These are phyloP conservation scores for Neurospora crassa DNA, from an alignment of 2,329 filamentous ascomycete species.

Conservation along the genomic window DNA sequence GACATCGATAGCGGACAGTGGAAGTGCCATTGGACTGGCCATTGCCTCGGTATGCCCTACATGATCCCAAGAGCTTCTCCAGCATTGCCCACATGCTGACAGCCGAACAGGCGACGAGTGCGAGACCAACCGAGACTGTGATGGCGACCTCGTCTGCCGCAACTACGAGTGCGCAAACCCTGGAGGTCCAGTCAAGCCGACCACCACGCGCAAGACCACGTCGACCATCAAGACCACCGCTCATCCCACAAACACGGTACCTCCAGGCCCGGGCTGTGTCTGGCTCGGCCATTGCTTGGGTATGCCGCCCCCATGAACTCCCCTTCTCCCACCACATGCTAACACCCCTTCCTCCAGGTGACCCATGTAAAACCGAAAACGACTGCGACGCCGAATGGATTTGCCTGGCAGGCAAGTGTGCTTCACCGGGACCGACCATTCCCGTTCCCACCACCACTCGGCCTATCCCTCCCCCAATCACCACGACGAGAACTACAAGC, in stretches of 20 bases:
- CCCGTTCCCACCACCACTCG: conserved; percentile 3
- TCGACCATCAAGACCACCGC: conserved; percentile 5
- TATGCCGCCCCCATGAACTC: background rate
- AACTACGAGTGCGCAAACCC: conserved; percentile 8
- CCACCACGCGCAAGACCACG: conserved; percentile 5
- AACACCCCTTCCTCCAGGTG: conserved; percentile 1
- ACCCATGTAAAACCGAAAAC: conserved; percentile 11
- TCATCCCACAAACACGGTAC: background rate
- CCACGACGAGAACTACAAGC: background rate
- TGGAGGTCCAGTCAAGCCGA: background rate
- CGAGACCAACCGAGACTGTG: conserved; percentile 13
- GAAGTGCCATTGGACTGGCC: conserved; percentile 8
- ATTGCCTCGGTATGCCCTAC: conserved; percentile 8
- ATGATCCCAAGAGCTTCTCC: background rate
- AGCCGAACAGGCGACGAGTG: conserved; percentile 8
- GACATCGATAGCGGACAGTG: conserved; percentile 4
- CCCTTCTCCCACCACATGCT: background rate
- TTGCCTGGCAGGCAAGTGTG: conserved; percentile 6
- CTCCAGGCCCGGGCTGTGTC: conserved; percentile 4
- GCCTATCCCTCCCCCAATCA: background rate
- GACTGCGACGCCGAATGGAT: conserved; percentile 11
- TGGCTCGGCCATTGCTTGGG: conserved; percentile 12
- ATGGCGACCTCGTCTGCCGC: conserved; percentile 10
- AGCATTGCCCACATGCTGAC: background rate
- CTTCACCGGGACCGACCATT: background rate